phyloP scores from a whole-genome alignment of 441 rosid genomes.

The Populus hybrid region DNA sequence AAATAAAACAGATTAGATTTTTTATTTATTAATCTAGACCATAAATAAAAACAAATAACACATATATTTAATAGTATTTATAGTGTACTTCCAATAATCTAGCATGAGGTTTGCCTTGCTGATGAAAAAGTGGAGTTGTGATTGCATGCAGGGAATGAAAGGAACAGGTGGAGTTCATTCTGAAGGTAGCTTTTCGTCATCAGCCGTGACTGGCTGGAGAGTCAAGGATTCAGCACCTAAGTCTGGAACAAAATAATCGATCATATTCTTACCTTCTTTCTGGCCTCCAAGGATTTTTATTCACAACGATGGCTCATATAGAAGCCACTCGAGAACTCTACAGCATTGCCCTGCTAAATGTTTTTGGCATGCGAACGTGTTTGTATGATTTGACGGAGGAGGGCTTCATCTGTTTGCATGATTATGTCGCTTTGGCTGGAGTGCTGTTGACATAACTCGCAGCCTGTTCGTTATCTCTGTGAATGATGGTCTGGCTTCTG shows the following conservation, averaged over 20 bases:
- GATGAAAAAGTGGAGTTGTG: too few relatives aligned
- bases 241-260: neutral
- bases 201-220: too few relatives aligned
- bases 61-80: too few relatives aligned
- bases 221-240: neutral
- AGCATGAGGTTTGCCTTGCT: too few relatives aligned
- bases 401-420: constrained; percentile 17
- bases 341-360: neutral
- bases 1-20: too few relatives aligned
- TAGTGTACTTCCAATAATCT: too few relatives aligned
- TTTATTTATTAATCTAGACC: too few relatives aligned
- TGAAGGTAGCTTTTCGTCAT: too few relatives aligned
- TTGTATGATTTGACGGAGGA: neutral
- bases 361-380: constrained; percentile 1
- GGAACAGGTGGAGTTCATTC: too few relatives aligned
- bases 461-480: constrained; percentile 68
- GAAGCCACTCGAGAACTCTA: neutral
- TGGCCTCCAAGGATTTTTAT: neutral
- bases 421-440: constrained; percentile 49
- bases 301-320: neutral
- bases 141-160: too few relatives aligned
- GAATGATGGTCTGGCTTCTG: constrained; percentile 68
- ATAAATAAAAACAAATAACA: too few relatives aligned
- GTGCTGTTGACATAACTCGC: constrained; percentile 47
- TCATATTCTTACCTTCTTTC: neutral